Evolutionary conservation across 169 alveolate genomes (phyloP), one percentile per base, ranked within the genome.

Genomic region (Plasmodium relictum): DNA sequence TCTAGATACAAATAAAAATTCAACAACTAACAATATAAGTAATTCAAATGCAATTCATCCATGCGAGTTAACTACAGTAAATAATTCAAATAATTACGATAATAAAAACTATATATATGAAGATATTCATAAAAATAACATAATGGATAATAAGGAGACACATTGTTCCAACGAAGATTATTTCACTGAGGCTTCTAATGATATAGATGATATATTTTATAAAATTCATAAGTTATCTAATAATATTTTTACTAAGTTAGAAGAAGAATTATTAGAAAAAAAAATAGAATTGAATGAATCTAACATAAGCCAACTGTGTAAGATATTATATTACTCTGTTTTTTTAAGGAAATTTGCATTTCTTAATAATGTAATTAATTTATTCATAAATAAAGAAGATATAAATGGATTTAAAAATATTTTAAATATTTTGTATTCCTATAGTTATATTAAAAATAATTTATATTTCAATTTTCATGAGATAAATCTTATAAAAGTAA

Each of bases 351-450:
- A n/a, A 50, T 86, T 45, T 63, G 6, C 68, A 16, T 86, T 70
- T 63, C 20, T 86, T 16, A 86, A 71, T 26, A 86, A 73, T 16
- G 74, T 86, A 22, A 69, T 86, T 18, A 41, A 58, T 45, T 58
- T 86, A 20, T 86, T 86, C 71, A 70, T 73, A 44, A 71, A 70
- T 42, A 59, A 65, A 8, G 68, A 86, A 22, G 59, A 71, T 7
- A 72, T 41, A 61, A 37, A 44, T 48, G 59, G 45, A 22, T 80
- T 80, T 80, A 86, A 86, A 86, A 71, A 86, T 86, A 63, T 69
- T 20, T 45, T 86, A 86, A 86, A 86, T 58, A 54, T 86, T 58
- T 50, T 86, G 10, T 65, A 70, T 58, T 62, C 92, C 24, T 86
- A 86, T 42, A 9, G 39, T 37, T 61, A 52, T 59, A 50, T 52